Percentiles rank a stretch among this genome's conserved stretches.
phyloP scores from a whole-genome alignment of 352 stramenopile genomes.

The Pythium folliculosum region DNA sequence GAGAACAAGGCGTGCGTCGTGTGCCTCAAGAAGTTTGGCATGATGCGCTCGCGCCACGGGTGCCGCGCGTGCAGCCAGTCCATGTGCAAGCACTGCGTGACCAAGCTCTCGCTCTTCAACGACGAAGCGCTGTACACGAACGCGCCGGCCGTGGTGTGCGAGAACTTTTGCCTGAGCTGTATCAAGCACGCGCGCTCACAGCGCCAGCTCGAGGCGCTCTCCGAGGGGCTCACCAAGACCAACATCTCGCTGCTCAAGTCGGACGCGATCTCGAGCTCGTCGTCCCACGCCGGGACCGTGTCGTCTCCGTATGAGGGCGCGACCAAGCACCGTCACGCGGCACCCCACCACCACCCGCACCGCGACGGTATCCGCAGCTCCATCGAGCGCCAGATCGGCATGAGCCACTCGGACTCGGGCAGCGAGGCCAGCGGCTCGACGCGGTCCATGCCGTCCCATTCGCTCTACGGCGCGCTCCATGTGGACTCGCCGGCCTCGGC shows the following conservation, averaged over 20 bases:
- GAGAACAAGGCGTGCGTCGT: conserved; percentile 29
- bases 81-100: conserved; percentile 35
- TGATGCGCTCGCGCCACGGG: conserved; percentile 28
- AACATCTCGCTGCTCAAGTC: conserved; percentile 11
- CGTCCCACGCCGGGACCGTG: conserved; percentile 10
- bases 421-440: conserved; percentile 18
- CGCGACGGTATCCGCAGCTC: conserved; percentile 12
- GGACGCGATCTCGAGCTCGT: conserved; percentile 13
- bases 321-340: neutral
- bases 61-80: conserved; percentile 29
- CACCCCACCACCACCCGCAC: neutral
- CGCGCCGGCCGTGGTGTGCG: conserved; percentile 12
- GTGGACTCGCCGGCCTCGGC: conserved; percentile 5
- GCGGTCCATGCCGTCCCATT: conserved; percentile 3
- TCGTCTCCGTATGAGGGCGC: conserved; percentile 6
- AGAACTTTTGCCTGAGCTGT: conserved; percentile 31
- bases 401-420: conserved; percentile 21
- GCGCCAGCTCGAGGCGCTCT: conserved; percentile 20
- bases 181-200: conserved; percentile 26
- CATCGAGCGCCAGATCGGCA: conserved; percentile 24
- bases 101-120: conserved; percentile 34
- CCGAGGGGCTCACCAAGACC: conserved; percentile 23
- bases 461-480: neutral
- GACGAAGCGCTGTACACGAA: conserved; percentile 23
- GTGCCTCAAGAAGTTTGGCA: conserved; percentile 33